Base-by-base conservation (phyloP, 352 stramenopile genomes). In the Phytophthora sojae region DNA sequence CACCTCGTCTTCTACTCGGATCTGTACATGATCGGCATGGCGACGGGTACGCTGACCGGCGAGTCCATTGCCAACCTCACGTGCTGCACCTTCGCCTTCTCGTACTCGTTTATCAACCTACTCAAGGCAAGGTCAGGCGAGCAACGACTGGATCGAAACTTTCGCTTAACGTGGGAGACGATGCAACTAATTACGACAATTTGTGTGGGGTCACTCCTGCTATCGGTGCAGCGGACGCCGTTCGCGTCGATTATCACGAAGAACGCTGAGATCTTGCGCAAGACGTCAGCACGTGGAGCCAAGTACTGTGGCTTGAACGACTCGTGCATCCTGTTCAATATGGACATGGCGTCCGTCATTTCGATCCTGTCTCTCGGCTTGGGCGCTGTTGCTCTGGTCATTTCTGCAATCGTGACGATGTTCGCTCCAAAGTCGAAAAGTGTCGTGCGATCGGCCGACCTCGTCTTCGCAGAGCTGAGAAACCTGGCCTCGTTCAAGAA, bases 1-100 rank as follows among this genome's bases (percentile, higher is more conserved):
- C 49, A 54, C 23, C 49, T 54, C 49, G 49, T 54, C 4, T 54
- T 32, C 21, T 25, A 54, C 49, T 54, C 49, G 21, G 49, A 54
- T 21, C 23, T 32, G 49, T 54, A 54, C 49, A 54, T 54, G 49
- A 29, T 54, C 23, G 23, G 49, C 17, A 5, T 54, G 25, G 49
- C 21, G 8, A 54, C 49, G 23, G 49, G 49, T n/a, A 54, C 49
- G 12, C 49, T 54, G 11, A 54, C 49, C 17, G 23, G 23, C 2
- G 49, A 54, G 14, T 54, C 49, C 6, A 54, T 54, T 7, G 49
- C 49, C 7, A 53, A 53, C 21, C 47, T 53, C 47, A 53, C 47
- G 8, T 53, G 47, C 21, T 53, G 47, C 47, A 17, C 26, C 7
- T 53, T 53, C 12, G 47, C 19, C 4, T 53, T 53, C 21, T 53